Conservation (phyloP, 208 protist species). For the Trypanosoma caninum region DNA sequence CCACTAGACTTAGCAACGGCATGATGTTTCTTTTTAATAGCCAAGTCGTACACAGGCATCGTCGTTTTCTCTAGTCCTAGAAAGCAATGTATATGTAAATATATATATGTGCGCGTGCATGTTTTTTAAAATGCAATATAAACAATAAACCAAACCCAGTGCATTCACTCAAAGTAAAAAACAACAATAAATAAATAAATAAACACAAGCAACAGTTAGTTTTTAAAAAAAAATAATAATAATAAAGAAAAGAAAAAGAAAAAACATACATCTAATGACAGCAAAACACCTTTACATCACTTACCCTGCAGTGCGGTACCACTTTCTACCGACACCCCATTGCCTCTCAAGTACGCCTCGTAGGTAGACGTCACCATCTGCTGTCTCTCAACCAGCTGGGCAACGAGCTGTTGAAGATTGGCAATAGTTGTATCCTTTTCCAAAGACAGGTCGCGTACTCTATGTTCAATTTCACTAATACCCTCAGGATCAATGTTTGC, state of each 20-base stretch:
- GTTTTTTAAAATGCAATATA: no score
- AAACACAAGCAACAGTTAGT: no score
- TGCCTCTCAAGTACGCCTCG: slow-evolving; percentile 80
- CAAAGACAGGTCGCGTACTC: slow-evolving; percentile 94
- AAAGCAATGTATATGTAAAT: not conserved
- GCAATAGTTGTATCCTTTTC: slow-evolving; percentile 96
- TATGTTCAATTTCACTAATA: slow-evolving; percentile 88
- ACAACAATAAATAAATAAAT: not conserved
- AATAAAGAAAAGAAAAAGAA: not conserved
- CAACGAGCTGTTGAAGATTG: slow-evolving; percentile 89
- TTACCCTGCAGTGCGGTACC: slow-evolving; percentile 12
- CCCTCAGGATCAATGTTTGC: slow-evolving; percentile 93
- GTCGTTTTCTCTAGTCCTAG: not conserved
- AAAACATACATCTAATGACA: slow-evolving; percentile 5
- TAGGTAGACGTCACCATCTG: slow-evolving; percentile 72
- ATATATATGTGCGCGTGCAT: not conserved
- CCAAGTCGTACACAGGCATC: slow-evolving; percentile 73
- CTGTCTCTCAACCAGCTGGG: slow-evolving; percentile 56
- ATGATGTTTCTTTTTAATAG: slow-evolving; percentile 45
- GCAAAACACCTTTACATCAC: slow-evolving; percentile 22
- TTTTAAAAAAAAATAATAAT: not conserved
- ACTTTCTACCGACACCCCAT: slow-evolving; percentile 58
- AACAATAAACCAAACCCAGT: no score
- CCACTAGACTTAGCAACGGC: not conserved
- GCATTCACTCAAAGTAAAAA: not conserved